Evolutionary conservation across 306 rosid species (phyloP), one percentile per base, ranked within the genome.

Genomic region (Quercus cerris): DNA sequence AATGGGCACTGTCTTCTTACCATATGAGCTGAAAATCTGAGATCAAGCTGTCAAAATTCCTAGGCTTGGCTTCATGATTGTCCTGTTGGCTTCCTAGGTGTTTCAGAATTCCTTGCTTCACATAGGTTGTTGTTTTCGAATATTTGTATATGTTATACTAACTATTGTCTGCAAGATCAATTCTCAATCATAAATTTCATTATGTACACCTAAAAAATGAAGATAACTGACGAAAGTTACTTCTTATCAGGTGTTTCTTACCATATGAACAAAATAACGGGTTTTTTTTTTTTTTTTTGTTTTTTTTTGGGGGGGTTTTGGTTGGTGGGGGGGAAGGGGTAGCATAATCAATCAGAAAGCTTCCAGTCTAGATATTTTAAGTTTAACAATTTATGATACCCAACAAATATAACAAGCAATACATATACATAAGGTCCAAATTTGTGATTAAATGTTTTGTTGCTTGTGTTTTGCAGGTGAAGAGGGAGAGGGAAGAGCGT

Each of bases 401-500:
- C 33, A 66, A 33, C 46, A 38, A 66, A 25, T 17, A 30, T 46
- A 66, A n/a, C 59, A n/a, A 46, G 22, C 33, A 54, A 44, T 28
- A 7, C 11, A 38, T 38, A 7, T 28, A 12, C 23, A 13, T 23
- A 13, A 25, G 38, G 68, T 56, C 15, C 59, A 66, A 41, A 67
- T 28, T 15, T 58, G 55, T 76, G 28, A 25, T 51, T 59, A 28
- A 88, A 75, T 73, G 81, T 51, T 83, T 27, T 75, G 64, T n/a
- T 19, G 20, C 78, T 31, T 52, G 30, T 35, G 10, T 68, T 82
- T 84, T 84, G 75, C 91, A 95, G 99, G 98, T 95, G 82, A 95
- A 95, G 91, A 88, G 49, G 82, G 99, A 95, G 85, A 91, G 76
- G 59, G 89, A 88, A 67, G 99, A 95, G 85, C 97, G 97, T 9